Evolutionary conservation across 2,329 filamentous ascomycete species (phyloP).

Genomic region (Penicillium vulpinum): DNA sequence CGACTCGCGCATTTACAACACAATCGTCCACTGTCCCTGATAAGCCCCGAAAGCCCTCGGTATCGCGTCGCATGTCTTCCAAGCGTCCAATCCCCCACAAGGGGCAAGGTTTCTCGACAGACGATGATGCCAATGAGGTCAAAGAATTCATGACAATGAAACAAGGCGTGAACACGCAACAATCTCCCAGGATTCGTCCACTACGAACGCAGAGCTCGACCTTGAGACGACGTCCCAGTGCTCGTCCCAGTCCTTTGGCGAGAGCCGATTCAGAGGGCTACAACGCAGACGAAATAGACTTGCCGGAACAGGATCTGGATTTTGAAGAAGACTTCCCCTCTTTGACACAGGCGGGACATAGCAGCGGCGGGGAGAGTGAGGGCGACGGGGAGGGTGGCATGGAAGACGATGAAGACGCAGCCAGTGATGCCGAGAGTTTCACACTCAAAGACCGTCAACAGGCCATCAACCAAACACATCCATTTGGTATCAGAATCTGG

Average conservation of each 20-base stretch:
- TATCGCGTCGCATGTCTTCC: conserved; percentile 73
- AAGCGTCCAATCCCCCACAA: conserved; percentile 71
- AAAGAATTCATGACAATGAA: conserved; percentile 62
- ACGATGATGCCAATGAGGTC: conserved; percentile 81
- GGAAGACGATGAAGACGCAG: conserved; percentile 61
- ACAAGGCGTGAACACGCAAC: conserved; percentile 30
- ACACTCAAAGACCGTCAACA: conserved; percentile 95
- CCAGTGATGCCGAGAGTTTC: conserved; percentile 96
- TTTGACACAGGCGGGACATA: conserved; percentile 31
- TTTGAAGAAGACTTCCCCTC: conserved; percentile 21
- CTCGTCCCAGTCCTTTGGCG: conserved; percentile 33
- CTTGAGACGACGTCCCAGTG: conserved; percentile 40
- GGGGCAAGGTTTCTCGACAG: conserved; percentile 84
- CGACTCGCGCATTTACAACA: conserved; percentile 36
- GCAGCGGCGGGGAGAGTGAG: conserved; percentile 24
- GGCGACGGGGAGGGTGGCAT: conserved; percentile 45
- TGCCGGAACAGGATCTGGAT: conserved; percentile 32
- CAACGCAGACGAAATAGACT: conserved; percentile 39
- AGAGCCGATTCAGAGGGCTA: conserved; percentile 42
- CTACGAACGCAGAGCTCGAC: conserved; percentile 40
- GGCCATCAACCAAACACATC: conserved; percentile 98
- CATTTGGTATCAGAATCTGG: conserved; percentile 98
- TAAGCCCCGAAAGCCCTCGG: conserved; percentile 68
- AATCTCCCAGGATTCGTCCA: conserved; percentile 38
- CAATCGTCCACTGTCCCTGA: conserved; percentile 49